A percentile compares a stretch with the other conserved stretches of the same genome.
Conservation (phyloP, 129 eudicot species). For the Deinandra increscens region DNA sequence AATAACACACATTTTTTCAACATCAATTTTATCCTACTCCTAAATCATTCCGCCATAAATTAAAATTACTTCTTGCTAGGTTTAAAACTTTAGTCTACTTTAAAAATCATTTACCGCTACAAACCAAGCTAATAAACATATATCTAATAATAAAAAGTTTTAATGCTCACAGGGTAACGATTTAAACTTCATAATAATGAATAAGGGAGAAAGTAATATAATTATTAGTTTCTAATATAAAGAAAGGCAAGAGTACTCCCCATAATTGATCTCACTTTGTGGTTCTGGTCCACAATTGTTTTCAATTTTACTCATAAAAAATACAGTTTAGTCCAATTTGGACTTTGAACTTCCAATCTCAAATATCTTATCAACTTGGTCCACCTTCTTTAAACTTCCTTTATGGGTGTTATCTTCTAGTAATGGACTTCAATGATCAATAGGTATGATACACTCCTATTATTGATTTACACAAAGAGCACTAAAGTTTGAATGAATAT, state of each 20-base stretch:
- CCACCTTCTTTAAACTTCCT: slow-evolving; percentile 21
- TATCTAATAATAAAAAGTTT: too few relatives aligned
- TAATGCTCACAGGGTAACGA: too few relatives aligned
- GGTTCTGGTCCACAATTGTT: neutral
- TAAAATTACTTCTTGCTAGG: too few relatives aligned
- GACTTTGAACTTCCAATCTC: slow-evolving; percentile 9
- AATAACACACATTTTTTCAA: too few relatives aligned
- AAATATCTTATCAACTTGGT: slow-evolving; percentile 10
- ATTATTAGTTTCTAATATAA: neutral
- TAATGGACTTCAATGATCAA: slow-evolving; percentile 4
- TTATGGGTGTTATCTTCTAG: slow-evolving; percentile 18
- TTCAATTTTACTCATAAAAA: neutral
- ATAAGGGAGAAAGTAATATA: too few relatives aligned
- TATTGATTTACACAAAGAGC: neutral
- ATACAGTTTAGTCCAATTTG: slow-evolving; percentile 6
- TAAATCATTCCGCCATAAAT: too few relatives aligned
- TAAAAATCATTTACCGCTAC: too few relatives aligned
- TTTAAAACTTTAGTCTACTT: too few relatives aligned
- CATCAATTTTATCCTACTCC: too few relatives aligned
- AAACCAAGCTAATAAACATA: too few relatives aligned
- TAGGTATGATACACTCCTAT: neutral
- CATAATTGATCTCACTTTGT: neutral
- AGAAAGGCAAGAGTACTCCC: slow-evolving; percentile 5
- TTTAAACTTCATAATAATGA: too few relatives aligned
- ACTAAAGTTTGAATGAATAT: neutral